Evolutionary conservation across 2,329 filamentous ascomycete genomes (phyloP).

Genomic region (Macrophomina pseudophaseolina): DNA sequence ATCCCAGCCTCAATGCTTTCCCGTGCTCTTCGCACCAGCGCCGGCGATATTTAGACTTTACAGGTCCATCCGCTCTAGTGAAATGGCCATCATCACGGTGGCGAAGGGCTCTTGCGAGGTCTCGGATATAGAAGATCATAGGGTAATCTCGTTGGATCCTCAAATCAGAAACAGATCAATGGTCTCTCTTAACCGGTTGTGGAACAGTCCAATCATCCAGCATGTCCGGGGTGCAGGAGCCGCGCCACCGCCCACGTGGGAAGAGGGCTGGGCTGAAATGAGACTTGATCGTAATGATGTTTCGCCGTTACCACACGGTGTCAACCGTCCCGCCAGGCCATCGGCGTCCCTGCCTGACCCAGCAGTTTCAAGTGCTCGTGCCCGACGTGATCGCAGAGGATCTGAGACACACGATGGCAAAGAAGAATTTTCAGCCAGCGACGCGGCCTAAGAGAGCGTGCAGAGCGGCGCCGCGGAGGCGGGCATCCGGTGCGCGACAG

Average conservation of each 20-base stretch:
- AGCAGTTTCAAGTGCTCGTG: constrained; percentile 4
- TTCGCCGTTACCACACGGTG: constrained; percentile 17
- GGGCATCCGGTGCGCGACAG: constrained; percentile 9
- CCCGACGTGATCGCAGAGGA: not conserved
- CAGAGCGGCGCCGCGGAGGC: constrained; percentile 4
- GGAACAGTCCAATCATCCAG: constrained; percentile 16
- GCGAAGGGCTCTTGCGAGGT: constrained; percentile 6
- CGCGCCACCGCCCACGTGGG: constrained; percentile 20
- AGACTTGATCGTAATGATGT: constrained; percentile 18
- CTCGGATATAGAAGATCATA: constrained; percentile 26
- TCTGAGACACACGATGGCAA: constrained; percentile 15
- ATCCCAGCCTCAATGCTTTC: not conserved
- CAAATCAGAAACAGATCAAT: constrained; percentile 23
- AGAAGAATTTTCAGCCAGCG: constrained; percentile 1
- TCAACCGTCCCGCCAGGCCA: constrained; percentile 10
- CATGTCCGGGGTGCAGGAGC: constrained; percentile 20
- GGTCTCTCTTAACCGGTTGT: constrained; percentile 6
- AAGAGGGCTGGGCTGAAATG: constrained; percentile 14
- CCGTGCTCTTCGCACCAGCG: not conserved
- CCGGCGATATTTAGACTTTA: constrained; percentile 8
- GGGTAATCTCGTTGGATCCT: constrained; percentile 24
- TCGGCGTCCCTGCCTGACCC: constrained; percentile 3
- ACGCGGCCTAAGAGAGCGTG: not conserved
- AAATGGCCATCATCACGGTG: not conserved
- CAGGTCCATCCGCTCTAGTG: constrained; percentile 11